Base-by-base conservation (phyloP, 2,329 filamentous ascomycete genomes). In the Venturiaceae sp. region DNA sequence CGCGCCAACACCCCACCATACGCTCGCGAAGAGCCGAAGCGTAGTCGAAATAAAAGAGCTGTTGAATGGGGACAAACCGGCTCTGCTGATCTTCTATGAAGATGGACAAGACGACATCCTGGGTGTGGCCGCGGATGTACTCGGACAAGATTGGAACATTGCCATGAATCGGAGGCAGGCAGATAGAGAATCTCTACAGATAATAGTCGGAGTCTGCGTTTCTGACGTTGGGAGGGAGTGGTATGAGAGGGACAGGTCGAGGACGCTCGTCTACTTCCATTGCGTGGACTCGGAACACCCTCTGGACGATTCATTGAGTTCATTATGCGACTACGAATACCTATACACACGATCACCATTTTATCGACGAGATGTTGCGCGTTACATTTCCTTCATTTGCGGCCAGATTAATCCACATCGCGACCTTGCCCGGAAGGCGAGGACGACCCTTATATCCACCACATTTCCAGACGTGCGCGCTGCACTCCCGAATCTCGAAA, bases 391-490 rank as follows among this genome's bases (percentile, higher is more conserved):
- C 5, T 86, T 94, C 67, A 85, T 87, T 5, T 75, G 94, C 28
- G 90, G 90, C 9, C 89, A 94, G 73, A 85, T 87, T 63, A 86
- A 83, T 66, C 86, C 87, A 58, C 88, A 95, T 68, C 84, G 87
- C 64, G 85, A 88, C 59, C 75, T 95, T 39, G 85, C 86, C 76
- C 83, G 85, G 55, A 94, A 94, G 68, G 80, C 83, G 41, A 81
- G 89, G 66, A 94, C 89, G 0, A 92, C 88, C 64, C 85, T 94
- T 67, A 90, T 95, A 63, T 94, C 90, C 4, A 94, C 89, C 1
- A 95, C 90, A 0, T 95, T 95, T 64, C 87, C 90, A 0, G 89
- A 95, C 68, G 87, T 95, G 8, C 86, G 86, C 61, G 86, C 88
- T 3, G 90, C 90, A 8, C 76, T 95, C 52, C 87, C 89, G 1